phyloP scores from a whole-genome alignment of 306 rosid species.

The Rosa lucieae region DNA sequence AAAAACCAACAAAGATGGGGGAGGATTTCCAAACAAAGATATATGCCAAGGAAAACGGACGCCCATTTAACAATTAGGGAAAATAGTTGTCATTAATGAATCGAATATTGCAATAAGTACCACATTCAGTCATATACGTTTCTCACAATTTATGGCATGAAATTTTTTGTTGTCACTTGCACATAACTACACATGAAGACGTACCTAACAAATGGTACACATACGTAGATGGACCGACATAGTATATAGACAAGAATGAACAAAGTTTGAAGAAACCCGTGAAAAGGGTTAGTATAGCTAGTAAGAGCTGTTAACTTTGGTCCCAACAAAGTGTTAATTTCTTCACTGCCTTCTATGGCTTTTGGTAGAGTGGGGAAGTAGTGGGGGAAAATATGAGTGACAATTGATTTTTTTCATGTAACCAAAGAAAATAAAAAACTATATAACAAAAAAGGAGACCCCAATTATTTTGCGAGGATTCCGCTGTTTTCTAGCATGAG shows the following conservation, averaged over 20 bases:
- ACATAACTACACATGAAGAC: neutral
- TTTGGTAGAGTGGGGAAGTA: constrained; percentile 2
- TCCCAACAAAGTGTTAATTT: neutral
- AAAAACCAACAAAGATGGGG: no score
- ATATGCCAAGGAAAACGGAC: neutral
- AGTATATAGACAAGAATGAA: neutral
- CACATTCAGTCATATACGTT: neutral
- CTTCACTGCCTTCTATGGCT: neutral
- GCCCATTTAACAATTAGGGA: neutral
- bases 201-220: neutral
- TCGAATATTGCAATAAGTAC: no score
- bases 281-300: constrained; percentile 1
- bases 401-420: neutral
- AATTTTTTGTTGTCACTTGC: neutral
- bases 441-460: neutral
- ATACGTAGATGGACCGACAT: neutral
- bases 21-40: no score
- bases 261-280: constrained; percentile 11
- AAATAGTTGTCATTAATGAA: neutral
- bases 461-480: constrained; percentile 31
- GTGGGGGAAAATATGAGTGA: neutral
- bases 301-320: neutral
- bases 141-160: neutral
- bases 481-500: constrained; percentile 21
- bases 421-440: neutral